Conservation (phyloP, 257 asterid species). For the Echites panduratus region DNA sequence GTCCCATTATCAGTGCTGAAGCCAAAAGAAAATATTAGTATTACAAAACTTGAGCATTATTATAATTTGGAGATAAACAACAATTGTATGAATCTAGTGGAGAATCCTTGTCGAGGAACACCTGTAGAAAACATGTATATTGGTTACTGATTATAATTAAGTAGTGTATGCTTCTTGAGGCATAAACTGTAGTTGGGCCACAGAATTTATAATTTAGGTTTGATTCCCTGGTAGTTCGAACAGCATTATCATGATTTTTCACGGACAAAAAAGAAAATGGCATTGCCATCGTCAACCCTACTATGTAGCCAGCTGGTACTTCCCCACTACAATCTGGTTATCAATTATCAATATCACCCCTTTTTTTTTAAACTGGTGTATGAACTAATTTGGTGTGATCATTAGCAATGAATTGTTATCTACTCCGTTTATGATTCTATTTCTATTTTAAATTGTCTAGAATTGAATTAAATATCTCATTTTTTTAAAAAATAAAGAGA, state of each 20-base stretch:
- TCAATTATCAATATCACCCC: too few species aligned
- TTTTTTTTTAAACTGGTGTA: too few species aligned
- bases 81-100: conserved; percentile 4
- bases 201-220: not conserved
- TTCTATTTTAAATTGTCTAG: too few species aligned
- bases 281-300: conserved; percentile 9
- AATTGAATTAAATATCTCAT: too few species aligned
- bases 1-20: conserved; percentile 1
- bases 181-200: conserved; percentile 5
- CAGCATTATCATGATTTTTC: conserved; percentile 3
- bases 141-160: too few species aligned
- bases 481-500: too few species aligned
- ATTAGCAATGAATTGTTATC: too few species aligned
- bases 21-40: not conserved
- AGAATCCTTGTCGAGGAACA: conserved; percentile 11
- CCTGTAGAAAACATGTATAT: not conserved
- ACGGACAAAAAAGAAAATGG: conserved; percentile 4
- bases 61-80: not conserved
- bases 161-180: not conserved
- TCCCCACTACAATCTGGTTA: conserved; percentile 1
- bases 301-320: conserved; percentile 9
- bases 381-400: too few species aligned
- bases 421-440: too few species aligned
- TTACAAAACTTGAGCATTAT: not conserved
- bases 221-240: conserved; percentile 1